Evolutionary conservation across 176 grass and related monocot species (phyloP), one percentile per base, ranked within the genome.

Genomic region (Dendrocalamus sinicus): DNA sequence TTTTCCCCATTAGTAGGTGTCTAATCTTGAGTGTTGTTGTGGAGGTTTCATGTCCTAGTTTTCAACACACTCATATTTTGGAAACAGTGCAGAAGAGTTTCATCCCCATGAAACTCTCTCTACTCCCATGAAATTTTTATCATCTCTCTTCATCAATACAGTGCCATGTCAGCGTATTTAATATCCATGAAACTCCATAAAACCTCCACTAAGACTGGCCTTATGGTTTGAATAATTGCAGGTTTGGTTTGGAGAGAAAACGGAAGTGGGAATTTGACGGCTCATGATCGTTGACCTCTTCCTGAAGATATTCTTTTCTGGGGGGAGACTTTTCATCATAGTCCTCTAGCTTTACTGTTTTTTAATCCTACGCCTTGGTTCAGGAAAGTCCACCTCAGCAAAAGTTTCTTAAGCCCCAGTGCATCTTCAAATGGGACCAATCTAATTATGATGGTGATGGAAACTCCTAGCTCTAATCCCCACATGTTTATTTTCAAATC

Each of bases 261-360:
- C 72, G 45, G 15, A 12, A 28, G 83, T 67, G 67, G 46, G 67
- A 84, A 65, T 78, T 23, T 13, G 46, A 72, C n/a, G 50, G 74
- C 46, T 90, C 68, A 19, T 80, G 48, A 41, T 53, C 93, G 70
- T 86, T 81, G 87, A 92, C 88, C 78, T 86, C 51, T 85, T 67
- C 85, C 61, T 22, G 43, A 52, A 51, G 78, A 88, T 81, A 83
- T 90, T 89, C 75, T 71, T 85, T 45, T 32, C 30, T 76, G 9
- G 20, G 19, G 19, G 23, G 16, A 41, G 24, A 26, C 76, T 78
- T 84, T 60, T 20, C 60, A 19, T 58, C 9, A 0, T 8, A 2
- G 28, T 16, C 84, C 80, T 86, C 23, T 24, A 22, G 5, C 1
- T 76, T 74, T 86, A 3, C 26, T 45, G 1, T 2, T 37, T 83